These are phyloP conservation scores for Noccaea caerulescens DNA, from an alignment of 345 rosid species.

Conservation along the genomic window DNA sequence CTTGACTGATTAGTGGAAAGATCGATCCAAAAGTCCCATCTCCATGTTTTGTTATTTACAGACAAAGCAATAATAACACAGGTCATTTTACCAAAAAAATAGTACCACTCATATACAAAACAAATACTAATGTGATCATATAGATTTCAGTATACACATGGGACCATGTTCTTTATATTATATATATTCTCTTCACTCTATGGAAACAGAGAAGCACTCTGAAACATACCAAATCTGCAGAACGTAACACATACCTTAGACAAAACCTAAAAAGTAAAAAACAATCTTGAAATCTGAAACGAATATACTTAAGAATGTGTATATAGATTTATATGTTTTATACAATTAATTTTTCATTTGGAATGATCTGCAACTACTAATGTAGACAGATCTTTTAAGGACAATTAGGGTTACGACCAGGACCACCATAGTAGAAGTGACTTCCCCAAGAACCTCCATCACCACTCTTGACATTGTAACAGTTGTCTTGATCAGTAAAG, in stretches of 20 bases:
- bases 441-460: conserved; percentile 67
- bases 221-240: neutral
- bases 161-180: conserved; percentile 42
- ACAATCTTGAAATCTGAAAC: conserved; percentile 25
- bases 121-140: conserved; percentile 31
- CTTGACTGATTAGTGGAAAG: conserved; percentile 14
- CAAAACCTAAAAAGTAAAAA: conserved; percentile 6
- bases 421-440: conserved; percentile 76
- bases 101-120: conserved; percentile 17
- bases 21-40: conserved; percentile 36
- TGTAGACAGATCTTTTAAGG: conserved; percentile 46
- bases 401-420: conserved; percentile 67
- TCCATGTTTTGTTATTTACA: conserved; percentile 31
- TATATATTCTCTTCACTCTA: conserved; percentile 31
- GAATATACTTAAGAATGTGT: conserved; percentile 41
- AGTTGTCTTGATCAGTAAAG: conserved; percentile 64
- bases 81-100: conserved; percentile 27
- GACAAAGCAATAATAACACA: conserved; percentile 40
- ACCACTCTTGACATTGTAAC: conserved; percentile 67
- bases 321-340: conserved; percentile 42
- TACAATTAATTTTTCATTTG: conserved; percentile 35
- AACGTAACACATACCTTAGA: neutral
- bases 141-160: conserved; percentile 39
- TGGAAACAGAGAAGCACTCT: conserved; percentile 36
- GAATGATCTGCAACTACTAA: conserved; percentile 31